Conservation (phyloP, 768 basidiomycete genomes). For the Pisolithus marmoratus region DNA sequence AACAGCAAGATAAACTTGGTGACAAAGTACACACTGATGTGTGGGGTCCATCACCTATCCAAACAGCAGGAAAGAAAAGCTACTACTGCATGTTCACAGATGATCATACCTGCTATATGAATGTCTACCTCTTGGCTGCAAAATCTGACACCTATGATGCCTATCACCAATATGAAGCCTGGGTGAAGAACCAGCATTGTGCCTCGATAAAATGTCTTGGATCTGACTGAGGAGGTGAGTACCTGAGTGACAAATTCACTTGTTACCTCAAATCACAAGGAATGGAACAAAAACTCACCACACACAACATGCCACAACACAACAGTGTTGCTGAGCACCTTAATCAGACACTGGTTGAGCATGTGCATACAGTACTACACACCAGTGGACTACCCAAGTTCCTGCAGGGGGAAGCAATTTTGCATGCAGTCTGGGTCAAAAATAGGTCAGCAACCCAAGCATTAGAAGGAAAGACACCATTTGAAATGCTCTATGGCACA, state of each 20-base stretch:
- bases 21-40: constrained; percentile 19
- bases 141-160: constrained; percentile 7
- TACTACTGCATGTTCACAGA: no score
- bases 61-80: not conserved
- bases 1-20: not conserved
- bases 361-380: no score
- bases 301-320: no score
- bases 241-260: not conserved
- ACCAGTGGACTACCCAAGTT: no score
- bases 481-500: not conserved
- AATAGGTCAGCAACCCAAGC: no score
- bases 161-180: constrained; percentile 5
- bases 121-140: not conserved
- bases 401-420: no score
- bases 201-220: not conserved
- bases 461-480: not conserved
- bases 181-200: not conserved
- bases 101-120: not conserved
- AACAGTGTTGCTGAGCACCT: no score
- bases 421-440: no score
- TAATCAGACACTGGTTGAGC: no score
- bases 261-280: not conserved
- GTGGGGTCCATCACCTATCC: constrained; percentile 18
- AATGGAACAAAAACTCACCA: no score
- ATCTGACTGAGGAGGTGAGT: constrained; percentile 11